Conservation (phyloP, 768 basidiomycete species). For the Tulasnella sp. region DNA sequence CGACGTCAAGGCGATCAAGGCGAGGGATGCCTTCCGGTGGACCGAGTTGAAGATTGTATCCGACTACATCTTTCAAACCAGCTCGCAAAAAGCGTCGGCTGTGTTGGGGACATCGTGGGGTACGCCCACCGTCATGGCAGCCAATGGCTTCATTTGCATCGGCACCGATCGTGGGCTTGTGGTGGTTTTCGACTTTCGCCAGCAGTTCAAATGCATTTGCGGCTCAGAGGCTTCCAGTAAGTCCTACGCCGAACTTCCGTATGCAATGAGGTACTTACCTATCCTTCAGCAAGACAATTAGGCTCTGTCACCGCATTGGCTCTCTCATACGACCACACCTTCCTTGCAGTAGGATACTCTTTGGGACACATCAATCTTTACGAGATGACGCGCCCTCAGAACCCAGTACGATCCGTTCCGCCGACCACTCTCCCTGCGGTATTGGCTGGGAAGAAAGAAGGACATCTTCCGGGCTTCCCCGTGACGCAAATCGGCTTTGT, state of each 20-base stretch:
- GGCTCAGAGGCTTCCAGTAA: constrained; percentile 57
- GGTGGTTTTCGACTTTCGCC: constrained; percentile 83
- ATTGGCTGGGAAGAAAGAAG: constrained; percentile 67
- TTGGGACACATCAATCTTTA: constrained; percentile 79
- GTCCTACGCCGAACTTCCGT: neutral
- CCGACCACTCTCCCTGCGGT: constrained; percentile 61
- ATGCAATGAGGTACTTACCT: neutral
- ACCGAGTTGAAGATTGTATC: constrained; percentile 49
- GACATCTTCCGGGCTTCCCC: constrained; percentile 67
- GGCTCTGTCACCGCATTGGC: constrained; percentile 83
- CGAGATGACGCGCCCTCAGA: constrained; percentile 58
- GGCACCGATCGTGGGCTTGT: constrained; percentile 73
- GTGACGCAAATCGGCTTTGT: constrained; percentile 81
- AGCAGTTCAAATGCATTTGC: constrained; percentile 68
- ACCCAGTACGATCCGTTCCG: constrained; percentile 54
- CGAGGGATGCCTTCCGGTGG: constrained; percentile 65
- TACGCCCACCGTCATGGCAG: constrained; percentile 66
- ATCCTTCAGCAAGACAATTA: constrained; percentile 39
- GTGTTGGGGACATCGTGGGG: constrained; percentile 53
- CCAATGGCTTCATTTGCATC: constrained; percentile 80
- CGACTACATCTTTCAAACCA: constrained; percentile 41
- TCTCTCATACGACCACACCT: constrained; percentile 89
- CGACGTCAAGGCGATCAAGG: constrained; percentile 19
- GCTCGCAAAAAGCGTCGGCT: constrained; percentile 47
- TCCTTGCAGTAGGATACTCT: constrained; percentile 77